phyloP scores from a whole-genome alignment of 2,329 filamentous ascomycete species.

The Exophiala sp. region DNA sequence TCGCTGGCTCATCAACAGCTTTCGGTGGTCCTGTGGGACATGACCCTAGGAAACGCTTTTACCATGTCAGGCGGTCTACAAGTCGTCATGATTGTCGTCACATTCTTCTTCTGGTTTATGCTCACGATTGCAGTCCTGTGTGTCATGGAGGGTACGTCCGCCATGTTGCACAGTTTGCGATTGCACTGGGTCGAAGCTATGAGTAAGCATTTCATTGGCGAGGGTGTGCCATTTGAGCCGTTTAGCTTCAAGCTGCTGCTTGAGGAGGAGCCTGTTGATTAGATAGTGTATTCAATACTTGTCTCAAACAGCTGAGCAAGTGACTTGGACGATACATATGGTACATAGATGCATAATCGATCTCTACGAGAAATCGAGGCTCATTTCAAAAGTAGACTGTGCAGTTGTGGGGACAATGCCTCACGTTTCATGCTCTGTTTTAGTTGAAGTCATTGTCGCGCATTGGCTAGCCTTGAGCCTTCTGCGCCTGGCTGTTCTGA shows the following conservation, averaged over 20 bases:
- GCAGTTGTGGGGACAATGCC: too few relatives aligned
- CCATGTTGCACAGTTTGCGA: constrained; percentile 89
- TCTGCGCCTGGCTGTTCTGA: background rate
- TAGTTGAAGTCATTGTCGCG: too few relatives aligned
- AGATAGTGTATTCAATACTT: constrained; percentile 4
- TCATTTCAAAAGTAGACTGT: too few relatives aligned
- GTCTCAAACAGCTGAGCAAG: background rate
- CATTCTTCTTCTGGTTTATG: constrained; percentile 87
- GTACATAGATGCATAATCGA: too few relatives aligned
- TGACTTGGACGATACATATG: background rate
- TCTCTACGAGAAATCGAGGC: too few relatives aligned
- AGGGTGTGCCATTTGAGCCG: constrained; percentile 79
- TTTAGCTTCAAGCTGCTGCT: constrained; percentile 83
- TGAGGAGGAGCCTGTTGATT: constrained; percentile 67
- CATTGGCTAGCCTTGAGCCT: background rate
- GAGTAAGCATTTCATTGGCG: constrained; percentile 94
- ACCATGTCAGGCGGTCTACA: constrained; percentile 62
- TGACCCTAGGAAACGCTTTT: constrained; percentile 84
- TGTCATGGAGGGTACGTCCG: constrained; percentile 93
- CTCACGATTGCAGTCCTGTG: constrained; percentile 77
- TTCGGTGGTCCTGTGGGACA: constrained; percentile 90
- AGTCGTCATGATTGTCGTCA: constrained; percentile 74
- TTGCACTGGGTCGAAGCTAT: constrained; percentile 97
- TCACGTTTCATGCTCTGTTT: too few relatives aligned
- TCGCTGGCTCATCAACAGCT: constrained; percentile 98